phyloP scores from a whole-genome alignment of 2,329 filamentous ascomycete genomes.

The Emmonsia crescens region DNA sequence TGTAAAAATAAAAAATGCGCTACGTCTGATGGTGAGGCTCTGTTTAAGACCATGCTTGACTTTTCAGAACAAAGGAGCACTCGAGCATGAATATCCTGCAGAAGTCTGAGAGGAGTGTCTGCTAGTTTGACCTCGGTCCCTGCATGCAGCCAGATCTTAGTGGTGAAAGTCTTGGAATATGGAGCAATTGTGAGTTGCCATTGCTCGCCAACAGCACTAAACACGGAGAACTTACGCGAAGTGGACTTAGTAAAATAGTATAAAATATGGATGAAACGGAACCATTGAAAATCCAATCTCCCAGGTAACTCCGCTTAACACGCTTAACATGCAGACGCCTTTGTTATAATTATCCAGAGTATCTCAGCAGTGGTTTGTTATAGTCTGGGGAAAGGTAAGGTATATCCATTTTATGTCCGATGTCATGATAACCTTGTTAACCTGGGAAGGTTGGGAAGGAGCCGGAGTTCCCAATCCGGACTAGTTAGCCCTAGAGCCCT shows the following conservation, averaged over 20 bases:
- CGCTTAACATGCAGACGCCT: too few species aligned
- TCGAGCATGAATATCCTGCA: neutral
- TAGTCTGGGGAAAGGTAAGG: too few species aligned
- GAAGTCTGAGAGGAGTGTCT: too few species aligned
- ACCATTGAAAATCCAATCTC: neutral
- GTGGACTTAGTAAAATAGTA: neutral
- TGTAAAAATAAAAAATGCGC: neutral
- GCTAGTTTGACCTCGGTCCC: neutral
- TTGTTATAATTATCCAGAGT: too few species aligned
- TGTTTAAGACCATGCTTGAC: neutral
- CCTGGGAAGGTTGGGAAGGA: too few species aligned
- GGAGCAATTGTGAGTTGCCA: neutral
- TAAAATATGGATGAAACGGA: neutral
- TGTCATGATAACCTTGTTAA: too few species aligned
- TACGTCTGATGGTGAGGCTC: neutral
- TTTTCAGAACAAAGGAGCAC: neutral
- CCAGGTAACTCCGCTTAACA: too few species aligned
- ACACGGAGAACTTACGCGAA: neutral
- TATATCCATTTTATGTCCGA: too few species aligned
- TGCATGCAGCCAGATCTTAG: neutral
- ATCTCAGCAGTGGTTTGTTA: too few species aligned
- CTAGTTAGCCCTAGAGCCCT: too few species aligned
- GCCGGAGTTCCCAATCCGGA: neutral
- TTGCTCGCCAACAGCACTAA: conserved; percentile 1
- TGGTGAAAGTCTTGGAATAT: neutral